Evolutionary conservation across 176 grass and related monocot genomes (phyloP).

Genomic region (Raddia distichophylla): DNA sequence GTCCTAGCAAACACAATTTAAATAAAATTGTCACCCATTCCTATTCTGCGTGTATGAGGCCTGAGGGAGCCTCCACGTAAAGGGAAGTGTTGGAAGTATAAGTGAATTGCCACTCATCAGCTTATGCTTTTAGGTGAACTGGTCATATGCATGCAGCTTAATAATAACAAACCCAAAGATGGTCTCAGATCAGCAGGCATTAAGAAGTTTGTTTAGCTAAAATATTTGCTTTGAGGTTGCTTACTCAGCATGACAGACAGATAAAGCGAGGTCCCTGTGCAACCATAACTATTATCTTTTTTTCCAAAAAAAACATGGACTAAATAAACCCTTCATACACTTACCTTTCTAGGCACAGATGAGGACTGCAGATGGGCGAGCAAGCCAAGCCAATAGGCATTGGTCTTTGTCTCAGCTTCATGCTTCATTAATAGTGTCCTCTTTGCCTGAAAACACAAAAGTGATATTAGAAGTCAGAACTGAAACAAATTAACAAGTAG

Average conservation of each 20-base stretch:
- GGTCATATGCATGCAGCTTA: too few species aligned
- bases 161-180: background rate
- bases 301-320: background rate
- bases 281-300: background rate
- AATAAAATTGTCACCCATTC: too few species aligned
- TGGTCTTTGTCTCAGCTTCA: conserved; percentile 94
- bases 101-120: too few species aligned
- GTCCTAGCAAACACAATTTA: too few species aligned
- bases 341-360: conserved; percentile 91
- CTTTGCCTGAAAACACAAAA: conserved; percentile 70
- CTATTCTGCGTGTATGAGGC: too few species aligned
- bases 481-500: background rate
- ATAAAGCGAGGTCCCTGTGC: background rate
- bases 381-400: conserved; percentile 95
- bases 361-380: conserved; percentile 85
- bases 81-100: too few species aligned
- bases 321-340: conserved; percentile 1
- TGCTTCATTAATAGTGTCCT: conserved; percentile 97
- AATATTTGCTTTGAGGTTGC: background rate
- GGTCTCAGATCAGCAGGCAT: background rate
- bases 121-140: too few species aligned
- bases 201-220: too few species aligned
- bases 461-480: background rate
- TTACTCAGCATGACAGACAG: background rate
- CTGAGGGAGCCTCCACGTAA: too few species aligned